Evolutionary conservation across 139 green algal genomes (phyloP).

Genomic region (Picochlorum sp.): DNA sequence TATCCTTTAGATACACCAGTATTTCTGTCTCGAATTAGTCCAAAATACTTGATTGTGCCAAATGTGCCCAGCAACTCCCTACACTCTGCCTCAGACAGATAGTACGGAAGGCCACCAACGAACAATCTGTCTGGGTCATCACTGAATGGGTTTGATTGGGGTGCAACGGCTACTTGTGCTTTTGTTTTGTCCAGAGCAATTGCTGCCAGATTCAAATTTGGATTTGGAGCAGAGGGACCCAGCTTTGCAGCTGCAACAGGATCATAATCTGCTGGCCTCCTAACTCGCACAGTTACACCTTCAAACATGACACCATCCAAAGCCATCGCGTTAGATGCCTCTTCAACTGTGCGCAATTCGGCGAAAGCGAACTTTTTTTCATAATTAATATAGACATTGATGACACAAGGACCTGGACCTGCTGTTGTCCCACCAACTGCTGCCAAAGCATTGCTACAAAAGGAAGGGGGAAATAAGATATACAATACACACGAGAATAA

Average conservation of each 20-base stretch:
- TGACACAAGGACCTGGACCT: constrained; percentile 77
- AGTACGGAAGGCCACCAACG: constrained; percentile 94
- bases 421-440: constrained; percentile 87
- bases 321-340: constrained; percentile 68
- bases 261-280: constrained; percentile 98
- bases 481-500: not conserved
- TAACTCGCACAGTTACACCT: constrained; percentile 81
- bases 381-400: constrained; percentile 98
- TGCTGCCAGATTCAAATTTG: constrained; percentile 86
- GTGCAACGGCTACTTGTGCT: not conserved
- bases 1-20: constrained; percentile 92
- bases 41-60: constrained; percentile 77
- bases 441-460: constrained; percentile 68
- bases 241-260: constrained; percentile 63
- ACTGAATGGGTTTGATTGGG: not conserved
- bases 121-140: constrained; percentile 67
- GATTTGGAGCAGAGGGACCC: constrained; percentile 72
- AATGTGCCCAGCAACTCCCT: constrained; percentile 89
- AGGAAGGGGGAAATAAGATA: not conserved
- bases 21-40: constrained; percentile 89
- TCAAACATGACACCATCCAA: constrained; percentile 94
- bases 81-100: constrained; percentile 89
- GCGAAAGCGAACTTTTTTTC: constrained; percentile 93
- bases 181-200: constrained; percentile 63
- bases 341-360: constrained; percentile 66